Percentiles rank a stretch among this genome's conserved stretches.
These are phyloP conservation scores for Eucalyptus camaldulensis DNA, from an alignment of 345 rosid genomes.

Conservation along the genomic window DNA sequence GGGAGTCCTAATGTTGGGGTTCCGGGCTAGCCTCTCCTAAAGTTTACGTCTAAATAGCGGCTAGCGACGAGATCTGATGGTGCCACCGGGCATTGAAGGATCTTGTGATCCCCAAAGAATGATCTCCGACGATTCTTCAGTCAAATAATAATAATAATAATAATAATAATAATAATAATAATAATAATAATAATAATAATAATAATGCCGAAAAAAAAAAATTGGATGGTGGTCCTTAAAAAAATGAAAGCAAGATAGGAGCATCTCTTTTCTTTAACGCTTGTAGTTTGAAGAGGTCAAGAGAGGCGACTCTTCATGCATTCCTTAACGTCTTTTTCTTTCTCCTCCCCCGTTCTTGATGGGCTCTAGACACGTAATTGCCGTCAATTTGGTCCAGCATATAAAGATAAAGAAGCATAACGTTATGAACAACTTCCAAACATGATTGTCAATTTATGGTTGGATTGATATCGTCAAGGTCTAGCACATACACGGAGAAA, in stretches of 20 bases:
- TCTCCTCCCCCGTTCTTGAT: neutral
- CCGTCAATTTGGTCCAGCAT: neutral
- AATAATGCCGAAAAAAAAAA: neutral
- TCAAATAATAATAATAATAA: no score
- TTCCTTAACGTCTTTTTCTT: neutral
- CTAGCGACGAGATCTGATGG: fast-evolving
- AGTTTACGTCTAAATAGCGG: no score
- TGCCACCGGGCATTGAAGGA: fast-evolving
- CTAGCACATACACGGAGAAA: neutral
- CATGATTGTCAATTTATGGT: neutral
- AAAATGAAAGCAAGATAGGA: neutral
- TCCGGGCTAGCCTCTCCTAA: fast-evolving
- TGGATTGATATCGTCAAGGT: neutral
- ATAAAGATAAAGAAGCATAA: neutral
- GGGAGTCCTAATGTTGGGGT: no score
- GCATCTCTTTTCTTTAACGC: neutral
- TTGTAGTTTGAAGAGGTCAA: neutral
- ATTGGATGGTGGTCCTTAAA: neutral
- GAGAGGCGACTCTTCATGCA: neutral
- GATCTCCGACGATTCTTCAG: fast-evolving
- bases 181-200: no score
- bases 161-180: no score
- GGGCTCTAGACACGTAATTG: neutral
- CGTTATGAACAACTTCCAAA: neutral
- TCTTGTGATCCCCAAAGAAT: no score